phyloP scores from a whole-genome alignment of 441 rosid genomes.

The Populus hybrid region DNA sequence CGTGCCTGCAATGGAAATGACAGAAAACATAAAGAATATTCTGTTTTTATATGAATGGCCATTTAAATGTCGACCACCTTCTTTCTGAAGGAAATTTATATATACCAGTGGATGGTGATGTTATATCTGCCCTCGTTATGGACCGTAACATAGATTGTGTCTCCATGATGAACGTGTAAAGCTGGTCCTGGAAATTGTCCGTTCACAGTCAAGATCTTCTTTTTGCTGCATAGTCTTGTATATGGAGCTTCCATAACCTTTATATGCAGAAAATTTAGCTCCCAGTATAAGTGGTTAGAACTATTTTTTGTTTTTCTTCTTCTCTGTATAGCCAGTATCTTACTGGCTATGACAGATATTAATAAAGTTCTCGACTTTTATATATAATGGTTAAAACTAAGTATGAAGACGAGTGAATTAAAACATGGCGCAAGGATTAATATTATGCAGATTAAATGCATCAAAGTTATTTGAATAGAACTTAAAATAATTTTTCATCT shows the following conservation, averaged over 20 bases:
- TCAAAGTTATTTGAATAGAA: background rate
- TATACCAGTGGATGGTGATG: constrained; percentile 54
- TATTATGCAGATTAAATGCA: background rate
- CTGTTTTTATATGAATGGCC: background rate
- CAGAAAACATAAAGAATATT: background rate
- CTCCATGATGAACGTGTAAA: constrained; percentile 41
- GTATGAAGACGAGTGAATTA: no score
- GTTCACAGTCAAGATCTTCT: constrained; percentile 54
- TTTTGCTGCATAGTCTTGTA: constrained; percentile 43
- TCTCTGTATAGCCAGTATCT: no score
- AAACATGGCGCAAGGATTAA: no score
- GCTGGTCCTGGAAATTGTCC: constrained; percentile 58
- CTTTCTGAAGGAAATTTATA: background rate
- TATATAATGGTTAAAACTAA: no score
- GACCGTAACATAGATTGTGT: constrained; percentile 41
- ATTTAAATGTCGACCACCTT: background rate
- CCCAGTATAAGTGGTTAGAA: no score
- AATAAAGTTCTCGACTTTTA: no score
- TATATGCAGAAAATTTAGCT: background rate
- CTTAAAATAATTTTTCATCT: background rate
- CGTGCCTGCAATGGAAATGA: constrained; percentile 35
- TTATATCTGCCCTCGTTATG: constrained; percentile 38
- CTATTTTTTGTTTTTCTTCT: no score
- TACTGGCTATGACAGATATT: no score
- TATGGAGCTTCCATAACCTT: constrained; percentile 39